Evolutionary conservation across 768 basidiomycete species (phyloP).

Genomic region (Serendipita sp.): DNA sequence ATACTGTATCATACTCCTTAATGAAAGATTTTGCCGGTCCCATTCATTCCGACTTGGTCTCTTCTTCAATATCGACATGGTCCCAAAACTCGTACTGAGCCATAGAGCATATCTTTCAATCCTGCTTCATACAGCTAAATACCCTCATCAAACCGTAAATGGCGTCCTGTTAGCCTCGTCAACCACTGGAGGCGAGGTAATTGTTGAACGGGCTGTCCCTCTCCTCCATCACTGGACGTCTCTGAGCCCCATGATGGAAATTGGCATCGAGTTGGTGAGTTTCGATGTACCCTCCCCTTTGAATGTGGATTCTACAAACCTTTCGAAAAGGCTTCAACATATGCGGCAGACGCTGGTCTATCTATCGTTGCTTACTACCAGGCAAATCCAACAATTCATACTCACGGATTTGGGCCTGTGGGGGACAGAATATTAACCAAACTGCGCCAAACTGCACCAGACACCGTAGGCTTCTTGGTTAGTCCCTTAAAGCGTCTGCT

Average conservation of each 20-base stretch:
- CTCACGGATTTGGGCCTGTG: constrained; percentile 42
- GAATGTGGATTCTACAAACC: not conserved
- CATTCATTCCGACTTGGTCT: not conserved
- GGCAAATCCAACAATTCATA: constrained; percentile 47
- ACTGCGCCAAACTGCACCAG: constrained; percentile 35
- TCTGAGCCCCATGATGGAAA: constrained; percentile 73
- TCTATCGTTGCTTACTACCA: constrained; percentile 61
- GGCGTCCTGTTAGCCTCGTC: constrained; percentile 57
- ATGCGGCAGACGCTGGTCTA: constrained; percentile 38
- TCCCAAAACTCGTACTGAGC: constrained; percentile 19
- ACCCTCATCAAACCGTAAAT: constrained; percentile 58
- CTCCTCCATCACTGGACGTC: constrained; percentile 75
- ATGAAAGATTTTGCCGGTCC: not conserved
- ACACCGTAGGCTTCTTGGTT: constrained; percentile 58
- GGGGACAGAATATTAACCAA: constrained; percentile 45
- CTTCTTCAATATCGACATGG: not conserved
- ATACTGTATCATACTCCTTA: too few relatives aligned
- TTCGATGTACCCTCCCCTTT: not conserved
- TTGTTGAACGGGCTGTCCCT: constrained; percentile 33
- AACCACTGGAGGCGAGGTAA: constrained; percentile 13
- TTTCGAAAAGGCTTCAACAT: constrained; percentile 33
- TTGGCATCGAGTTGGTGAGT: constrained; percentile 58
- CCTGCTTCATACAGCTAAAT: constrained; percentile 63
- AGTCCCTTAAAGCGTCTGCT: constrained; percentile 15
- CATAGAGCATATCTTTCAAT: constrained; percentile 54